phyloP scores from a whole-genome alignment of 306 rosid species.

The Alnus rubra region DNA sequence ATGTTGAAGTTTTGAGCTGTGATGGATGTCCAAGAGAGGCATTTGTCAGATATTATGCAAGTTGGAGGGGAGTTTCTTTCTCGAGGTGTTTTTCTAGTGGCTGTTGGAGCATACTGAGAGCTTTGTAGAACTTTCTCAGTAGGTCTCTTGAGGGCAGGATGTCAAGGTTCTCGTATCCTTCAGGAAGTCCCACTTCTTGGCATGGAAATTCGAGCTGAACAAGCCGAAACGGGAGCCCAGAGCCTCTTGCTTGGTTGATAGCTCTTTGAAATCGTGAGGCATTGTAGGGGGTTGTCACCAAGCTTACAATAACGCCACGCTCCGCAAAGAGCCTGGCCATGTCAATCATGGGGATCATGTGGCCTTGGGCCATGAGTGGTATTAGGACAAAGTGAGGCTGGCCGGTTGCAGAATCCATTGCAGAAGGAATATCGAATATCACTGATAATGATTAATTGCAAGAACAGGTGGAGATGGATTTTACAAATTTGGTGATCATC shows the following conservation, averaged over 20 bases:
- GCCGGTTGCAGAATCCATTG: constrained; percentile 29
- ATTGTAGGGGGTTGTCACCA: constrained; percentile 67
- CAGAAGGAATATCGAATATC: not conserved
- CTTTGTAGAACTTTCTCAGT: constrained; percentile 57
- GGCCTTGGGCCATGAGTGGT: constrained; percentile 90
- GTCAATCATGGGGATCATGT: constrained; percentile 93
- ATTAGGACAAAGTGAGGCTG: constrained; percentile 70
- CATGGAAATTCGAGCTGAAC: constrained; percentile 62
- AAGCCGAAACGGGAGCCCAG: constrained; percentile 43
- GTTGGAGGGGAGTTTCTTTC: constrained; percentile 39
- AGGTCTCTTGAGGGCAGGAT: constrained; percentile 54
- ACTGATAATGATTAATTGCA: not conserved
- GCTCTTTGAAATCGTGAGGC: constrained; percentile 53
- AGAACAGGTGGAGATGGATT: not conserved
- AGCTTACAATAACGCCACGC: constrained; percentile 53
- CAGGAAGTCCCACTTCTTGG: constrained; percentile 67
- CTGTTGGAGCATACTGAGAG: constrained; percentile 58
- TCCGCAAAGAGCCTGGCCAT: constrained; percentile 62
- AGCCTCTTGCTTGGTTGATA: constrained; percentile 41
- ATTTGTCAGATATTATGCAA: constrained; percentile 75
- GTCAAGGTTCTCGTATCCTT: constrained; percentile 72
- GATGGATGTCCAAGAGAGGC: constrained; percentile 57
- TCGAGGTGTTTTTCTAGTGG: constrained; percentile 57
- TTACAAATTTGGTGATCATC: not conserved
- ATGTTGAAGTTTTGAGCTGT: constrained; percentile 51